Conservation (phyloP, 2,329 filamentous ascomycete genomes). For the Incumbomyces delicatus region DNA sequence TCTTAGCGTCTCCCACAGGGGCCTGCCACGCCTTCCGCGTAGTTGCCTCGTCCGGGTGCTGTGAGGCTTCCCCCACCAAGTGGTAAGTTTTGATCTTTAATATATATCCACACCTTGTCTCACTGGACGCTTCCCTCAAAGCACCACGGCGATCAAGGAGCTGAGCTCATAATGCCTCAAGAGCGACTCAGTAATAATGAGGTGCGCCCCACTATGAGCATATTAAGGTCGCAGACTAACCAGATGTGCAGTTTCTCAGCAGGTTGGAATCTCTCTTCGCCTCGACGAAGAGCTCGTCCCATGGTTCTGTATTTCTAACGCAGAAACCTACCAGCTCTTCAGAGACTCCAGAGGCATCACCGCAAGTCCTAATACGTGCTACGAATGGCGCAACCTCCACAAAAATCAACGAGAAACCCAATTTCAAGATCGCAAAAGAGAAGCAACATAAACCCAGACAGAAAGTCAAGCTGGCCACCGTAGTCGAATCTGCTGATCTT, state of each 20-base stretch:
- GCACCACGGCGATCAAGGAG: no score
- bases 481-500: slow-evolving; percentile 66
- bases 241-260: slow-evolving; percentile 31
- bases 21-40: no score
- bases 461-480: slow-evolving; percentile 68
- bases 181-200: slow-evolving; percentile 32
- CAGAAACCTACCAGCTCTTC: slow-evolving; percentile 36
- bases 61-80: no score
- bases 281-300: slow-evolving; percentile 29
- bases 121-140: no score
- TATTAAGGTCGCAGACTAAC: background rate
- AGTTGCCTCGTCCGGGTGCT: no score
- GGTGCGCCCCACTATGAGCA: slow-evolving; percentile 22
- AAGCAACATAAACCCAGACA: slow-evolving; percentile 45
- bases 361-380: slow-evolving; percentile 69
- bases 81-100: no score
- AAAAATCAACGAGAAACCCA: slow-evolving; percentile 28
- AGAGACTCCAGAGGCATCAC: slow-evolving; percentile 43
- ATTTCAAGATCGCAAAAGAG: slow-evolving; percentile 29
- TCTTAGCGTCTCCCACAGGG: background rate
- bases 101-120: no score
- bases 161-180: slow-evolving; percentile 6
- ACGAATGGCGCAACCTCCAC: slow-evolving; percentile 62
- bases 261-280: slow-evolving; percentile 31
- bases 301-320: slow-evolving; percentile 35